Percentiles rank a stretch among this genome's conserved stretches.
phyloP scores from a whole-genome alignment of 495 filamentous ascomycete species.

The Halenospora varia region DNA sequence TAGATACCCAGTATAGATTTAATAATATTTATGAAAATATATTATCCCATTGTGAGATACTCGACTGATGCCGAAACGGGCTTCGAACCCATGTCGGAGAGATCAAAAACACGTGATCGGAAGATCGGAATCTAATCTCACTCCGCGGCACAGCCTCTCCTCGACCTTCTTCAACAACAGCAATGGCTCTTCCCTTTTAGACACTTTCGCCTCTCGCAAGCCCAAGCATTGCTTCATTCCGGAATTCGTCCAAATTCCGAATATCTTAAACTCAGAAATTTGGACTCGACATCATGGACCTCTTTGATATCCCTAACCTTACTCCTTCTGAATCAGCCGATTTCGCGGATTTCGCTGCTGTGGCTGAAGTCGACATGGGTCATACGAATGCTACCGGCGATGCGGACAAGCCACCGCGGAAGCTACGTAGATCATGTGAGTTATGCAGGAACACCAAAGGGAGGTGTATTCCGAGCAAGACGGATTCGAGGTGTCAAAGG shows the following conservation, averaged over 20 bases:
- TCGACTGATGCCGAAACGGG: too few relatives aligned
- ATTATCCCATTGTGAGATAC: too few relatives aligned
- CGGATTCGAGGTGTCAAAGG: background rate
- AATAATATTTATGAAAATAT: too few relatives aligned
- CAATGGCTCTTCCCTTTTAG: too few relatives aligned
- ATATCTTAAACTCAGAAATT: background rate
- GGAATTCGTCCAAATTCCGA: background rate
- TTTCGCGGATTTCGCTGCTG: too few relatives aligned
- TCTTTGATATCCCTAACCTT: background rate
- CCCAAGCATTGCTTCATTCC: too few relatives aligned
- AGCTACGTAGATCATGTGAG: conserved; percentile 18
- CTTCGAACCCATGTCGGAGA: too few relatives aligned
- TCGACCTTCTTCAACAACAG: too few relatives aligned
- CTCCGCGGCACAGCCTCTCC: background rate
- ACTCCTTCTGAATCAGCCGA: too few relatives aligned
- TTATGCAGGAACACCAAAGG: conserved; percentile 10
- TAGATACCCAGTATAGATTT: too few relatives aligned
- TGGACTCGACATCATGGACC: background rate
- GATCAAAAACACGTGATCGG: too few relatives aligned
- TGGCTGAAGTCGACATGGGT: background rate
- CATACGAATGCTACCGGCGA: background rate
- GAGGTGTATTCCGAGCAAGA: conserved; percentile 3
- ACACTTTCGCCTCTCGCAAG: too few relatives aligned
- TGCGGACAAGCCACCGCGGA: background rate
- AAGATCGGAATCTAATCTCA: background rate